Conservation (phyloP, 176 grass and related monocot genomes). For the Rhynchospora pubera region DNA sequence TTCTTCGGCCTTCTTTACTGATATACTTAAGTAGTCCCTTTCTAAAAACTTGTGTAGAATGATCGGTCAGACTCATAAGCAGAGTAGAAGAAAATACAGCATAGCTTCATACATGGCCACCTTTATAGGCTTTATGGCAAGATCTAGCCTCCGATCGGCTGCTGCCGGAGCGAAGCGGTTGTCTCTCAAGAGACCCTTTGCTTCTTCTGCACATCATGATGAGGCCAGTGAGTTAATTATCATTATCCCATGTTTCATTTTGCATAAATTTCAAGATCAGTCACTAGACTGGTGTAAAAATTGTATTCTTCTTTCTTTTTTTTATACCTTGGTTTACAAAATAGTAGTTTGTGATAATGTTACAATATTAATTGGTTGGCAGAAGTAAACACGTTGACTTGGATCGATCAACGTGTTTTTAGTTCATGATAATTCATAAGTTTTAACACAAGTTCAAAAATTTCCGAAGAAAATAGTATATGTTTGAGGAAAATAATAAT, state of each 20-base stretch:
- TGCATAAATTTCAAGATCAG: neutral
- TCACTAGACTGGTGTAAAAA: neutral
- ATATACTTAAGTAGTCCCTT: neutral
- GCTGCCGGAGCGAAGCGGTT: conserved; percentile 15
- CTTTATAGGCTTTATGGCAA: conserved; percentile 26
- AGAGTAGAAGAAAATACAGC: neutral
- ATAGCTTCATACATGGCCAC: conserved; percentile 20
- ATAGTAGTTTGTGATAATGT: too few species aligned
- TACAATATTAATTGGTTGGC: too few species aligned
- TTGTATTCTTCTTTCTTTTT: too few species aligned
- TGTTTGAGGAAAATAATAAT: neutral
- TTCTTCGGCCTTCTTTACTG: neutral
- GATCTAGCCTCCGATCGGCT: conserved; percentile 29
- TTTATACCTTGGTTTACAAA: too few species aligned
- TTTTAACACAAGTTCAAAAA: neutral
- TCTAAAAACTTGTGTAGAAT: neutral
- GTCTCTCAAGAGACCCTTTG: conserved; percentile 19
- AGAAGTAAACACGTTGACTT: too few species aligned
- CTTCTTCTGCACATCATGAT: conserved; percentile 40
- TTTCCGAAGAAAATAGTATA: neutral
- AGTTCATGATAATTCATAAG: too few species aligned
- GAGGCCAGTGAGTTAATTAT: conserved; percentile 24
- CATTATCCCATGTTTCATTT: neutral
- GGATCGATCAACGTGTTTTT: too few species aligned
- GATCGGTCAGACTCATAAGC: neutral